A percentile compares a stretch with the other conserved stretches of the same genome.
These are phyloP conservation scores for Mollisia scopiformis DNA, from an alignment of 2,329 filamentous ascomycete genomes.

Conservation along the genomic window DNA sequence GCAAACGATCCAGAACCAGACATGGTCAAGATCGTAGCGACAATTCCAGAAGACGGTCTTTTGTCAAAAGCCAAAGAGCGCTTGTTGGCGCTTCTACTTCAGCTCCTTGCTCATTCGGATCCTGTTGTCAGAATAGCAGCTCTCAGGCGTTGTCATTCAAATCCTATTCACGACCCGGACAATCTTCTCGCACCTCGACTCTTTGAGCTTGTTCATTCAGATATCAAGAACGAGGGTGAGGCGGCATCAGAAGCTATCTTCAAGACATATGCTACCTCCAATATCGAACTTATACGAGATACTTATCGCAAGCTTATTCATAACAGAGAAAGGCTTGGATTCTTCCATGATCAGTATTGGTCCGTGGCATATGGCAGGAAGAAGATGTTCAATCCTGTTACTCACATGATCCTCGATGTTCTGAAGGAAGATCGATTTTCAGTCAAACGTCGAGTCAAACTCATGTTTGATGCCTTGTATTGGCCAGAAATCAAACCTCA, in stretches of 20 bases:
- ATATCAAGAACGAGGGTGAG: conserved; percentile 2
- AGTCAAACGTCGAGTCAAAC: conserved; percentile 6
- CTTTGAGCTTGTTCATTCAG: conserved; percentile 6
- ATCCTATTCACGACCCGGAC: conserved; percentile 7
- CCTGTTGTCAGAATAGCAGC: conserved; percentile 11
- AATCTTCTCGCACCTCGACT: conserved; percentile 7
- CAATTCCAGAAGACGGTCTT: conserved; percentile 1
- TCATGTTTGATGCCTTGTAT: conserved; percentile 10
- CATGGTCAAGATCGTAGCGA: conserved; percentile 10
- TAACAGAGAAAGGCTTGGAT: background rate
- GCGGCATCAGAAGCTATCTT: conserved; percentile 12
- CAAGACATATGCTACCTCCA: conserved; percentile 5
- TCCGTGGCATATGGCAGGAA: background rate
- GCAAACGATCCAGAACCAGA: background rate
- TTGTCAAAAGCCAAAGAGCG: background rate
- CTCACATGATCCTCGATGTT: conserved; percentile 2
- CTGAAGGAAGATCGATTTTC: conserved; percentile 12
- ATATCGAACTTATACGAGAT: conserved; percentile 5
- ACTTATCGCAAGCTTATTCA: conserved; percentile 5
- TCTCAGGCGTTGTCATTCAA: background rate
- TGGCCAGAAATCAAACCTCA: conserved; percentile 6
- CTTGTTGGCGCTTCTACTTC: conserved; percentile 1
- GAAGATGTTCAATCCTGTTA: conserved; percentile 1
- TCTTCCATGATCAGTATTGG: conserved; percentile 4
- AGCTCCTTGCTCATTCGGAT: conserved; percentile 10